Conservation (phyloP, 140 eudicot genomes). For the Stevia rebaudiana region DNA sequence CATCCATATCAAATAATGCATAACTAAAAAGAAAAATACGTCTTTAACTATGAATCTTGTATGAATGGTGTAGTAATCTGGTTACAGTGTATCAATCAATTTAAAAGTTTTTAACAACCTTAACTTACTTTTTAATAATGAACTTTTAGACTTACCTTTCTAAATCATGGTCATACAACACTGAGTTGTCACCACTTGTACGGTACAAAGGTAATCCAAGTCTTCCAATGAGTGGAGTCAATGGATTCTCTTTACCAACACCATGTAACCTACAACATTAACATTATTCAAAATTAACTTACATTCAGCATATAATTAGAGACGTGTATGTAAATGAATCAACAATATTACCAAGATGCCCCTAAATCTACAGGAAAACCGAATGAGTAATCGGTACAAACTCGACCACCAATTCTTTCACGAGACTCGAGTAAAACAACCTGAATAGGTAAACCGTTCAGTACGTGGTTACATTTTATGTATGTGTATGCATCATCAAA, state of each 20-base stretch:
- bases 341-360: conserved; percentile 68
- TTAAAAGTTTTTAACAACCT: neutral
- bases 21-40: conserved; percentile 42
- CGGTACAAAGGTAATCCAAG: conserved; percentile 94
- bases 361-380: conserved; percentile 97
- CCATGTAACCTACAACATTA: conserved; percentile 81
- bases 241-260: conserved; percentile 88
- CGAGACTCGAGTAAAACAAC: conserved; percentile 81
- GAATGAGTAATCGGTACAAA: conserved; percentile 81
- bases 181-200: conserved; percentile 97
- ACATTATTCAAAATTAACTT: neutral
- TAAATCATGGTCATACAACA: conserved; percentile 90
- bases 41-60: neutral
- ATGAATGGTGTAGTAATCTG: neutral
- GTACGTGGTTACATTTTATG: neutral
- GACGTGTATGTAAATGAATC: neutral
- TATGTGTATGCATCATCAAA: neutral
- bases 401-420: conserved; percentile 94
- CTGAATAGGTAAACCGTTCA: conserved; percentile 29
- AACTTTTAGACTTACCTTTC: conserved; percentile 50
- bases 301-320: neutral
- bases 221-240: conserved; percentile 83
- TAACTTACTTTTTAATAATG: neutral
- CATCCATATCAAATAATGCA: conserved; percentile 80
- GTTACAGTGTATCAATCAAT: no score